Conservation (phyloP, 106 monocot genomes). For the Apostasia shenzhenica region DNA sequence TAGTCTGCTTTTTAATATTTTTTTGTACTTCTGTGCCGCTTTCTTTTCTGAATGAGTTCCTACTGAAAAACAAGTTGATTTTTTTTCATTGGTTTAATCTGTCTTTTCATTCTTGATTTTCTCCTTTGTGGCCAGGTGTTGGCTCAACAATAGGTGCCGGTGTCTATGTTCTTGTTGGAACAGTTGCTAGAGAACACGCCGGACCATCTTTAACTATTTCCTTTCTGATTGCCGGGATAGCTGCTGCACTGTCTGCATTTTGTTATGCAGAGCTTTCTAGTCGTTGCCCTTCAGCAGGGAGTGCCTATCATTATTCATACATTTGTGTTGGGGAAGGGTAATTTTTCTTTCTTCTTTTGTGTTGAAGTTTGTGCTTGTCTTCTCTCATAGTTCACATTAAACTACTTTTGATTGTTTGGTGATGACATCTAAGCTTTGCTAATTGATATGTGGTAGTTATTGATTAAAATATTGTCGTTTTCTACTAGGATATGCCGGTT, state of each 20-base stretch:
- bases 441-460: no score
- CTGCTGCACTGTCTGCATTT: constrained; percentile 91
- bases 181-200: constrained; percentile 81
- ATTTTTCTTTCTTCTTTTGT: not conserved
- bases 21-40: not conserved
- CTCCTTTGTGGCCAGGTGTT: constrained; percentile 36
- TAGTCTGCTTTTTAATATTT: not conserved
- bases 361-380: not conserved
- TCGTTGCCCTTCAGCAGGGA: constrained; percentile 95
- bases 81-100: not conserved
- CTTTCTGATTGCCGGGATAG: constrained; percentile 92
- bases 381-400: no score
- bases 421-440: no score
- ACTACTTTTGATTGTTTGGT: no score
- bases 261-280: constrained; percentile 99
- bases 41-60: not conserved
- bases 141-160: constrained; percentile 96
- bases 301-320: constrained; percentile 98
- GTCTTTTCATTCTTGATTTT: not conserved
- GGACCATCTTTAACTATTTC: constrained; percentile 90
- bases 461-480: no score
- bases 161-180: constrained; percentile 94
- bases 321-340: constrained; percentile 99
- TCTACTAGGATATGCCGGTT: no score
- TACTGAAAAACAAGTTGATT: not conserved